Evolutionary conservation across 2,329 filamentous ascomycete genomes (phyloP), one percentile per base, ranked within the genome.

Genomic region (Claviceps arundinis): DNA sequence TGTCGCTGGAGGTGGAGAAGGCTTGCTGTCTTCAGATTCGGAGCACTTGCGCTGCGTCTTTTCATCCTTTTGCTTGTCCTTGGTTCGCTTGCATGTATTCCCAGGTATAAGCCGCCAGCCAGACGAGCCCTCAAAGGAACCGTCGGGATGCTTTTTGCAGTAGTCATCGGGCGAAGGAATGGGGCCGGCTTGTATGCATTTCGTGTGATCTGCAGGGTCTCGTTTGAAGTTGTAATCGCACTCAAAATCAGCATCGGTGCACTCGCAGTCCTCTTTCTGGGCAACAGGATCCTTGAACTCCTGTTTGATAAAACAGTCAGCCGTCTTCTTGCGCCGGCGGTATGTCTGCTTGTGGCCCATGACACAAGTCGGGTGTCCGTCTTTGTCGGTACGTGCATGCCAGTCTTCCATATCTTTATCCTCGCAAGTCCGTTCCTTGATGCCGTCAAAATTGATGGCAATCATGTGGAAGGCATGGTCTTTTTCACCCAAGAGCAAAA

Each of bases 331-430:
- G 60, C 93, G 83, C 57, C 93, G 82, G 51, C 74, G 78, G 68
- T 86, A 98, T 56, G 80, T 88, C 64, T 97, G 91, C 61, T 84
- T 95, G 65, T 95, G 90, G 19, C 93, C 93, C 91, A 98, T 97
- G 58, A 98, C 74, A 65, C 93, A 98, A 49, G 83, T 87, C 2
- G 90, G 78, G 50, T 95, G 78, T 37, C 85, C 85, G 22, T 95
- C 78, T 34, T 85, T 78, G 62, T 95, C 85, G 40, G 87, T 76
- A 16, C 90, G 82, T 24, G 93, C 93, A 57, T 81, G 81, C 93
- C 93, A 98, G 50, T 84, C 78, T 63, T 96, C 89, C 68, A 96
- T 85, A 60, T 95, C 88, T 38, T 80, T 73, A 41, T 84, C 76
- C 50, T 76, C 77, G 69, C 94, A 98, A 54, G 87, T 87, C 37